Evolutionary conservation across 164 flowering plant species (phyloP), one percentile per base, ranked within the genome.

Genomic region (Pachysandra terminalis): DNA sequence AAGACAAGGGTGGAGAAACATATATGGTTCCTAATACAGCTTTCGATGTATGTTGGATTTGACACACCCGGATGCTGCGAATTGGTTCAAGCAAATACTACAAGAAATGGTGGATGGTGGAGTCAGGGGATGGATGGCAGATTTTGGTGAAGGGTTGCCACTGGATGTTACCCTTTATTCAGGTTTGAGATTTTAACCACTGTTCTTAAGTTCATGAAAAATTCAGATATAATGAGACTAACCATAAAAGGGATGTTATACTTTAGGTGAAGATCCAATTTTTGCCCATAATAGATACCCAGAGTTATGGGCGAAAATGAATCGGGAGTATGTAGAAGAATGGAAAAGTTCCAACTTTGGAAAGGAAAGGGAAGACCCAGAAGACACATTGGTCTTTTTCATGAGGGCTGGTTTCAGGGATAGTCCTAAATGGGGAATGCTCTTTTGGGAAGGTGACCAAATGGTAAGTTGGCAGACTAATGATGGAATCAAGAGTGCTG

Each of bases 361-460:
- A 16, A 67, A 74, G 57, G 80, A 81, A 32, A 75, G 49, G 62
- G 84, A 83, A 67, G 86, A 81, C 54, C 74, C 79, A 40, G 78
- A 83, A 22, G 90, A 90, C 35, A 69, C 54, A 61, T 73, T 86
- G 73, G 93, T 89, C 26, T 91, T 91, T 81, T 91, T 89, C 72
- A 79, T 91, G 87, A 87, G 97, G 69, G 91, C 97, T 65, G 97
- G 97, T 63, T 89, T 86, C 79, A 81, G 87, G 71, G 79, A 82
- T 28, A 91, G 90, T 66, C 97, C 97, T 4, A 89, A 77, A 71
- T 89, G 95, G 95, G 91, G 83, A 56, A 84, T 81, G 86, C 74
- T 91, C 53, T 91, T 91, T 68, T 89, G 97, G 97, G 95, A 89
- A 82, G 97, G 95, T 19, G 97, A 91, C 69, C 97, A 91, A 76